Evolutionary conservation across 1,284 basidiomycete genomes (phyloP).

Genomic region (Leccinum subrobustum): DNA sequence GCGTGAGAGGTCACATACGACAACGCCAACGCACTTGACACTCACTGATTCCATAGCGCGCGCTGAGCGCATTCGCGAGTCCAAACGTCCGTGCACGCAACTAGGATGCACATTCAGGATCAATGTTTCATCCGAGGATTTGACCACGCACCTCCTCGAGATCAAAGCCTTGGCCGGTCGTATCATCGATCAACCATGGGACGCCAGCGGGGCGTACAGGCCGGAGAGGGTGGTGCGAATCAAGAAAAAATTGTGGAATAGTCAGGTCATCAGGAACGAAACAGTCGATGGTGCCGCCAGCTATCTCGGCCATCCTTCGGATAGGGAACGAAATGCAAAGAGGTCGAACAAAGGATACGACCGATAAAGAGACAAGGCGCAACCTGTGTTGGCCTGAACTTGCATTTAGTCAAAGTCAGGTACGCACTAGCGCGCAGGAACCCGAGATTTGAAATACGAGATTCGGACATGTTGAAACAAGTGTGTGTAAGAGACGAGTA

Average conservation of each 20-base stretch:
- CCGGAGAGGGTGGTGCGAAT: conserved; percentile 47
- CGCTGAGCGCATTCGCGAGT: conserved; percentile 53
- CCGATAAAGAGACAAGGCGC: too few relatives aligned
- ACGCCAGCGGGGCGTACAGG: conserved; percentile 44
- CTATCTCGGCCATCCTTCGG: too few relatives aligned
- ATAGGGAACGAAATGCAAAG: too few relatives aligned
- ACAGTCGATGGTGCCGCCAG: conserved; percentile 35
- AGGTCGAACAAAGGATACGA: too few relatives aligned
- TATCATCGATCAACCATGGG: conserved; percentile 69
- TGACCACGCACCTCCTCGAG: conserved; percentile 48
- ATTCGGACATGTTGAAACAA: too few relatives aligned
- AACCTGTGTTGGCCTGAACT: too few relatives aligned
- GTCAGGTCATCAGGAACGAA: conserved; percentile 69
- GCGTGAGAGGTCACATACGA: conserved; percentile 2
- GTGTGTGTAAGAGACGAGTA: too few relatives aligned
- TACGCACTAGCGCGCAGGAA: too few relatives aligned
- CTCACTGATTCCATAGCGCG: conserved; percentile 43
- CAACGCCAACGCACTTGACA: conserved; percentile 1
- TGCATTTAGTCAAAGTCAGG: too few relatives aligned
- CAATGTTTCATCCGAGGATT: not conserved
- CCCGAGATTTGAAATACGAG: too few relatives aligned
- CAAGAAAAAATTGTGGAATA: conserved; percentile 33
- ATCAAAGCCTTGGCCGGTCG: conserved; percentile 47
- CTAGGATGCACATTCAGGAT: conserved; percentile 14
- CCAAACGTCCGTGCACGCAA: conserved; percentile 51